Conservation (phyloP, 805 yeast species). For the Lachancea thermotolerans region DNA sequence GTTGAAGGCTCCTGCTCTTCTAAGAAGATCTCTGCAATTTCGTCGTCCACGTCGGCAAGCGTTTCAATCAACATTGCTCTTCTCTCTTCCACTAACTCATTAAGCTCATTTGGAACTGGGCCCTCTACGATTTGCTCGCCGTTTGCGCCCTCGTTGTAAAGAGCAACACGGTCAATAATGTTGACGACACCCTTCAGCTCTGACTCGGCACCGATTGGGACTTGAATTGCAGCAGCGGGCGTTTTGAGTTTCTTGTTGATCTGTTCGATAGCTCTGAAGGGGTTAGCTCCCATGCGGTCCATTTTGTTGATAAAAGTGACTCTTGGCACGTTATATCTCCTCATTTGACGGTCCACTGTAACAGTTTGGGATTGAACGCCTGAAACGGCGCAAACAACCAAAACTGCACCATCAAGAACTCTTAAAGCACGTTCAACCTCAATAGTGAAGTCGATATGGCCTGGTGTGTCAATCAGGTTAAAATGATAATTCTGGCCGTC, state of each 20-base stretch:
- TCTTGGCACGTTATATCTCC: conserved; percentile 95
- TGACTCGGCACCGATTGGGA: conserved; percentile 92
- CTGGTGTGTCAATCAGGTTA: conserved; percentile 96
- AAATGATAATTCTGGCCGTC: conserved; percentile 66
- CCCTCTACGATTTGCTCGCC: conserved; percentile 72
- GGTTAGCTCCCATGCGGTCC: conserved; percentile 99
- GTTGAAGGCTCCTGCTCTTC: conserved; percentile 85
- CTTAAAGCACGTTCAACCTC: conserved; percentile 98
- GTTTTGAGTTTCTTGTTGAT: conserved; percentile 79
- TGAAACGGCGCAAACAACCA: conserved; percentile 96
- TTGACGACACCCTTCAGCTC: conserved; percentile 85
- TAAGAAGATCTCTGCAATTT: conserved; percentile 85
- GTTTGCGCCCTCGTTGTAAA: conserved; percentile 83
- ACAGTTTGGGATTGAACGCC: conserved; percentile 99
- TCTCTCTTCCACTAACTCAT: conserved; percentile 82
- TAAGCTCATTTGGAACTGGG: conserved; percentile 72
- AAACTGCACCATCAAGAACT: conserved; percentile 95
- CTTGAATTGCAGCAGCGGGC: conserved; percentile 96
- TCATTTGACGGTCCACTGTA: conserved; percentile 98
- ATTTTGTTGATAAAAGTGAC: conserved; percentile 94
- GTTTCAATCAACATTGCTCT: conserved; percentile 82
- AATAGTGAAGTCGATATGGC: conserved; percentile 97
- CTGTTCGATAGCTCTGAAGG: conserved; percentile 91
- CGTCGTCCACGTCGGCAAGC: conserved; percentile 96
- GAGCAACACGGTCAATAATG: conserved; percentile 77